phyloP scores from a whole-genome alignment of 768 basidiomycete genomes.

The Imleria badia region DNA sequence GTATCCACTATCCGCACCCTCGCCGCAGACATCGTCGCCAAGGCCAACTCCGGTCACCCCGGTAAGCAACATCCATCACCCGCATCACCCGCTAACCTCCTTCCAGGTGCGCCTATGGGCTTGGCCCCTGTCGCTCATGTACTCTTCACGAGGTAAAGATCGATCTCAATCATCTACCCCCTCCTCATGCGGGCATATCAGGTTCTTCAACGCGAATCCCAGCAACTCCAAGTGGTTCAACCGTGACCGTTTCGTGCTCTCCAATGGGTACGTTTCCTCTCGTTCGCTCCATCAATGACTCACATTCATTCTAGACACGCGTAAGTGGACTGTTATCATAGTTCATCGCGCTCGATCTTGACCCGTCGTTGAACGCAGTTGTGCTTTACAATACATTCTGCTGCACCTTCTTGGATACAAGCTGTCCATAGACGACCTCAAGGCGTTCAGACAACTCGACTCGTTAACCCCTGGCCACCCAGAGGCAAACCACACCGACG shows the following conservation, averaged over 20 bases:
- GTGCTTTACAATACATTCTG: slow-evolving; percentile 90
- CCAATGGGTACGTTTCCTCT: slow-evolving; percentile 69
- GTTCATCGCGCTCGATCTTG: background rate
- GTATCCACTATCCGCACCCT: slow-evolving; percentile 76
- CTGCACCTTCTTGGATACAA: slow-evolving; percentile 93
- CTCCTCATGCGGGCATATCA: slow-evolving; percentile 26
- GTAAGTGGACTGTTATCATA: slow-evolving; percentile 42
- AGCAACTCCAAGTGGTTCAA: slow-evolving; percentile 92
- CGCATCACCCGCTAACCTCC: slow-evolving; percentile 5
- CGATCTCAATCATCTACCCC: background rate
- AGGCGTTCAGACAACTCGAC: slow-evolving; percentile 87
- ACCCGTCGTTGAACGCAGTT: slow-evolving; percentile 45
- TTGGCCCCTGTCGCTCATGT: slow-evolving; percentile 84
- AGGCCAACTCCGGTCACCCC: slow-evolving; percentile 94
- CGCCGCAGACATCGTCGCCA: slow-evolving; percentile 73
- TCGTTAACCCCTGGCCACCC: slow-evolving; percentile 95
- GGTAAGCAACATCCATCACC: slow-evolving; percentile 36
- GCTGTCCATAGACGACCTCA: slow-evolving; percentile 88
- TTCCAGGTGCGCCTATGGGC: slow-evolving; percentile 86
- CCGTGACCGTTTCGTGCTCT: slow-evolving; percentile 95
- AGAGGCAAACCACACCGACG: slow-evolving; percentile 69
- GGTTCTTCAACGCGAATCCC: slow-evolving; percentile 87
- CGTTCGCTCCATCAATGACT: slow-evolving; percentile 1
- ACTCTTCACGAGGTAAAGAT: slow-evolving; percentile 65
- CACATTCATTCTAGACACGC: slow-evolving; percentile 54